A percentile compares a stretch with the other conserved stretches of the same genome.
These are phyloP conservation scores for Picea sitchensis DNA, from an alignment of 75 land plant genomes.

Conservation along the genomic window DNA sequence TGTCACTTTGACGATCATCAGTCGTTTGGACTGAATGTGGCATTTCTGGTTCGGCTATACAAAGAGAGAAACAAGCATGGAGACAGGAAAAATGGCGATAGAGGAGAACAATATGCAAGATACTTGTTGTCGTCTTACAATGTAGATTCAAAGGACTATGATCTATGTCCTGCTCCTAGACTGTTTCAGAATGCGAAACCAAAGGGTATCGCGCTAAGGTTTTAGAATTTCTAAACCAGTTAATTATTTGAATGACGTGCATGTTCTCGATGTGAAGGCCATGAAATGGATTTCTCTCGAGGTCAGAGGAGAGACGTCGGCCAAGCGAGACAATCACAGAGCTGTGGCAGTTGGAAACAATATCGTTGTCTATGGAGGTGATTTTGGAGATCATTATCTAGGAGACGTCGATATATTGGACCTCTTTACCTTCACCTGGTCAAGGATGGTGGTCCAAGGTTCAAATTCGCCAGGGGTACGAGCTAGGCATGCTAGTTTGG, in stretches of 20 bases:
- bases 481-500: constrained; percentile 64
- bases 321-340: constrained; percentile 79
- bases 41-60: too few species aligned
- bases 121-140: too few species aligned
- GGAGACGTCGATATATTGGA: constrained; percentile 76
- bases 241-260: constrained; percentile 82
- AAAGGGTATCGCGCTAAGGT: too few species aligned
- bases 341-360: constrained; percentile 52
- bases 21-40: too few species aligned
- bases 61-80: too few species aligned
- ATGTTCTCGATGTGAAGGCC: constrained; percentile 65
- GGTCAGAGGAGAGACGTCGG: constrained; percentile 59
- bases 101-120: too few species aligned
- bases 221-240: too few species aligned
- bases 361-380: constrained; percentile 84
- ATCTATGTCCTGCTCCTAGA: too few species aligned
- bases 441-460: constrained; percentile 44
- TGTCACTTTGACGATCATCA: too few species aligned
- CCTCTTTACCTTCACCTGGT: constrained; percentile 54
- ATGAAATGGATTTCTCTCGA: constrained; percentile 67
- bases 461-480: constrained; percentile 46
- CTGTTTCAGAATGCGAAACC: too few species aligned
- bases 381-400: constrained; percentile 76
- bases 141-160: too few species aligned
- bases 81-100: too few species aligned